Evolutionary conservation across 2,329 filamentous ascomycete species (phyloP), one percentile per base, ranked within the genome.

Genomic region (Colletotrichum gigasporum): DNA sequence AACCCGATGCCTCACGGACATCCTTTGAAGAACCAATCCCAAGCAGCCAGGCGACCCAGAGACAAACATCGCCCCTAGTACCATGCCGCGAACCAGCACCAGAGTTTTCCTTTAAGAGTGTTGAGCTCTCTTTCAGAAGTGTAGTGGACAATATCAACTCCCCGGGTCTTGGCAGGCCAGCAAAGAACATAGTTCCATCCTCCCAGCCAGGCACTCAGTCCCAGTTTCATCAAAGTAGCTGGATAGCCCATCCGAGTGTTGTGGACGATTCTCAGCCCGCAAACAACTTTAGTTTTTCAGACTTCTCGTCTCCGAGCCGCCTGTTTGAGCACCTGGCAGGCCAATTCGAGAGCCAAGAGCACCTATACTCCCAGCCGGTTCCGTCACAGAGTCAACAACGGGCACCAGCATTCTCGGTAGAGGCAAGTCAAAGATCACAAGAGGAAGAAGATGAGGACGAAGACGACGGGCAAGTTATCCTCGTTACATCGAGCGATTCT

Each of bases 221-320:
- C 9, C 51, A 53, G 12, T 26, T 20, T 12, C 18, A 44, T 14
- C 63, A 58, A 24, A 16, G 20, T 79, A 81, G 51, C 83, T 79
- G 78, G 71, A 72, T 44, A 16, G 73, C 78, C 12, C 82, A 81
- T 2, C 79, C 83, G 0, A 87, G 84, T 60, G 76, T 83, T 26
- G 78, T 89, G 18, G 79, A 78, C 9, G 87, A 90, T 69, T 90
- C 87, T 0, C 82, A 86, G 67, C 82, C 79, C 0, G 72, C 76
- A 7, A 75, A 78, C 55, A 66, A 75, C 70, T 51, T 73, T 11
- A 65, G 69, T 0, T 65, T 78, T 1, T 48, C 70, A 2, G 70
- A 70, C 12, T 77, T 78, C 22, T 78, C 75, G 16, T 84, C 87
- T 0, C 86, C 86, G 0, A 83, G 82, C 1, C 78, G 82, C 37